Percentiles rank a stretch among this genome's conserved stretches.
Evolutionary conservation across 176 grass and related monocot species (phyloP).

Genomic region (Melocanna baccifera): DNA sequence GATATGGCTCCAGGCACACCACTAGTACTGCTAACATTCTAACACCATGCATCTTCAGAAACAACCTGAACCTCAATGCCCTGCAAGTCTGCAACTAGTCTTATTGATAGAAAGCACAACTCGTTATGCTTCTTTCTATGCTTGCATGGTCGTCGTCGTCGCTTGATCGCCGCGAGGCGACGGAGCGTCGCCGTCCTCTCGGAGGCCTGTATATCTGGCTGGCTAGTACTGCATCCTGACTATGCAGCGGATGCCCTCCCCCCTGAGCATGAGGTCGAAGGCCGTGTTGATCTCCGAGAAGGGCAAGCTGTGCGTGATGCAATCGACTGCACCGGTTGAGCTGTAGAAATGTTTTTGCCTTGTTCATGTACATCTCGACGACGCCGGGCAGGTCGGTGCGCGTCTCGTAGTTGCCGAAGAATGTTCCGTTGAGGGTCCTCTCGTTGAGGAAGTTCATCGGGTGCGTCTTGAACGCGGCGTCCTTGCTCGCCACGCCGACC

Average conservation of each 20-base stretch:
- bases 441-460: slow-evolving; percentile 51
- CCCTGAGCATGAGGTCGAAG: slow-evolving; percentile 82
- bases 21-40: neutral
- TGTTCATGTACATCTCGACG: slow-evolving; percentile 52
- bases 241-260: slow-evolving; percentile 65
- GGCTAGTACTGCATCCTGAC: slow-evolving; percentile 57
- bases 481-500: slow-evolving; percentile 53
- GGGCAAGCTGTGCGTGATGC: slow-evolving; percentile 69
- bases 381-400: slow-evolving; percentile 38
- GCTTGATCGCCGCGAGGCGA: no score
- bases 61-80: neutral
- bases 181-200: no score
- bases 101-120: no score
- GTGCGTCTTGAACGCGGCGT: slow-evolving; percentile 41
- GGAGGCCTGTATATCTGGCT: no score
- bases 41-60: neutral
- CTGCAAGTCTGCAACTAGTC: no score
- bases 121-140: no score
- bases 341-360: slow-evolving; percentile 4
- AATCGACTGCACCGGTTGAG: no score
- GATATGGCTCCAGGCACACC: neutral
- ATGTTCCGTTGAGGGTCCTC: slow-evolving; percentile 52
- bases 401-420: slow-evolving; percentile 50
- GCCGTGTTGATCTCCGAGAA: slow-evolving; percentile 90
- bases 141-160: no score